Evolutionary conservation across 2,329 filamentous ascomycete genomes (phyloP).

Genomic region (Neobulgaria alba): DNA sequence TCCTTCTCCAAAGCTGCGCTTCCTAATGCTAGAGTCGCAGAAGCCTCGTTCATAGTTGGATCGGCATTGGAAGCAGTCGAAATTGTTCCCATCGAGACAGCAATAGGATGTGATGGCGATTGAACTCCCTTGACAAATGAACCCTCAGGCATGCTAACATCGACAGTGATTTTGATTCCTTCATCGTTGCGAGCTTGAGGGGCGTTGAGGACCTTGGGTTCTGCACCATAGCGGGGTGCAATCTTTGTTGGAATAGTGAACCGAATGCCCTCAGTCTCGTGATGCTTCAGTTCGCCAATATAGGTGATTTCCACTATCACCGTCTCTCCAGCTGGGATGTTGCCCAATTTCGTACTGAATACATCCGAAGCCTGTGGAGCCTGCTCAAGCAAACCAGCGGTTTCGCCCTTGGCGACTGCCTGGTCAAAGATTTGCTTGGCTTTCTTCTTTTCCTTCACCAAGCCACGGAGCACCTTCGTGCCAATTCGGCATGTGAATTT

Average conservation of each 20-base stretch:
- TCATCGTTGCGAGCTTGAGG: constrained; percentile 1
- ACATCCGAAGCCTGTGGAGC: constrained; percentile 51
- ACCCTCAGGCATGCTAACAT: constrained; percentile 48
- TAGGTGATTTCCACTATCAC: constrained; percentile 56
- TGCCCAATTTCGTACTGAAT: constrained; percentile 60
- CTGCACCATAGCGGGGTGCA: constrained; percentile 55
- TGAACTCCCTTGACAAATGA: constrained; percentile 52
- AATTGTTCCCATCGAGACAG: constrained; percentile 53
- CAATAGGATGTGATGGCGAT: constrained; percentile 60
- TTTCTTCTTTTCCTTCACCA: constrained; percentile 57
- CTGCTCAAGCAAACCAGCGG: constrained; percentile 58
- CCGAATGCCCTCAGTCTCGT: constrained; percentile 58
- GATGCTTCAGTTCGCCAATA: constrained; percentile 63
- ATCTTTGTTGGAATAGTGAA: constrained; percentile 62
- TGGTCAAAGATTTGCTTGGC: constrained; percentile 51
- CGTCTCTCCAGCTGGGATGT: constrained; percentile 49
- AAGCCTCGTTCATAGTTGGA: constrained; percentile 50
- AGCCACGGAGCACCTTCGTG: constrained; percentile 48
- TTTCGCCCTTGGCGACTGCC: constrained; percentile 49
- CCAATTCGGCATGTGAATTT: constrained; percentile 58
- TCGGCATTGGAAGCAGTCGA: constrained; percentile 37
- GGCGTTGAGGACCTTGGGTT: constrained; percentile 2
- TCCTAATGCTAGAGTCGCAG: constrained; percentile 48
- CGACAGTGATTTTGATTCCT: constrained; percentile 40
- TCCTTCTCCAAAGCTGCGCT: constrained; percentile 50